Base-by-base conservation (phyloP, 2,329 filamentous ascomycete genomes). In the Elsinoe fawcettii region DNA sequence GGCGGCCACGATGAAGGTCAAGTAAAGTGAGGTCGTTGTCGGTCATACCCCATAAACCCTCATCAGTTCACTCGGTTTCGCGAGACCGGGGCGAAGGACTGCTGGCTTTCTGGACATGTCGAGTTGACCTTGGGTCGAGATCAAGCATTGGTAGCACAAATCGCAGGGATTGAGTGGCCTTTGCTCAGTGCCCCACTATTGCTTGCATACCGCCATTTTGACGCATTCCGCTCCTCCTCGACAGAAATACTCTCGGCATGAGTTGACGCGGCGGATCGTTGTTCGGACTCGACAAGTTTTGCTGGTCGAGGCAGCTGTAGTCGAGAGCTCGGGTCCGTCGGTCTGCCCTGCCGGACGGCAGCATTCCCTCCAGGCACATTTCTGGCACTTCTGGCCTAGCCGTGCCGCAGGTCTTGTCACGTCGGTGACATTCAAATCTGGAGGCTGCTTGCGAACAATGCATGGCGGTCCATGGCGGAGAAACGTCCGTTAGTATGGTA, bases 181-280 rank as follows among this genome's bases (percentile, higher is more conserved):
- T 39, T 53, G 49, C 49, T 53, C 30, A 14, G 20, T 16, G 30
- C 49, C 32, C 49, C 49, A 53, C 49, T 30, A 53, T 53, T 30
- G 16, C 34, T 36, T 39, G 30, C 49, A 53, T 53, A 53, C 49
- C 49, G 49, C 49, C 32, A 53, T 22, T 51, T 51, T 51, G 25
- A 8, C 39, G 34, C 49, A 53, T 53, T 53, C 49, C 49, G 14
- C 25, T n/a, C 16, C 27, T 20, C 18, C 32, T 14, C 14, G 32
- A 36, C 49, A 18, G 32, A 39, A 20, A 37, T n/a, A 39, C 23
- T 22, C 16, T 22, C 16, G 22, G 32, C 32, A 39, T 16, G 11
- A 37, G 7, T 25, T 25, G 30, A 53, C 30, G 32, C 16, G 49
- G 25, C 18, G 49, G 30, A 53, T 25, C 30, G 32, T 20, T 16